Base-by-base conservation (phyloP, 345 rosid genomes). In the Moricandia arvensis region DNA sequence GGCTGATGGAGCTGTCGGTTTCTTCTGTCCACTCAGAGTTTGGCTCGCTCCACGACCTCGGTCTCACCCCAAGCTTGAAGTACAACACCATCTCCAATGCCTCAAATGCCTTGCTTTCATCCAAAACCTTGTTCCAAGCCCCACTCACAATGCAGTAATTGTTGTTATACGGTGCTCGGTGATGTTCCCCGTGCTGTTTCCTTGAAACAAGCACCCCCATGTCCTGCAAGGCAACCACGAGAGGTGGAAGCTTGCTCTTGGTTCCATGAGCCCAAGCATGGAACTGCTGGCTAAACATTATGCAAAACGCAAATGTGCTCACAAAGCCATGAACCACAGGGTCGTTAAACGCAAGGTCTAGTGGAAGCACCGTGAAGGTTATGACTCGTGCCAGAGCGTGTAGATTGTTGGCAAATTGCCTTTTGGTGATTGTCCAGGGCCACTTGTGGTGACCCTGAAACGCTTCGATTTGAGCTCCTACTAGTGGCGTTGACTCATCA, bases 261-360 rank as follows among this genome's bases (percentile, higher is more conserved):
- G 93, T 91, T 71, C 95, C 80, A 26, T 91, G 97, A 60, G 97
- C 96, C 98, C 97, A 94, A n/a, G 93, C 87, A 79, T 94, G 98
- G 35, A 90, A 90, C 68, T 89, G 96, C 77, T 90, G 98, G 89
- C 98, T 90, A 33, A 91, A 87, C 96, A 90, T 87, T 45, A 91
- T 85, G 85, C 91, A 91, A 15, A 91, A 89, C 0, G 96, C 74
- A 79, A 75, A 87, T 2, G 81, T 10, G 63, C 84, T 68, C n/a
- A 82, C 92, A 65, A 94, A 90, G 3, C 87, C 85, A 45, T 82
- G 90, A 12, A 82, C 8, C 8, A 66, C 77, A 7, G 93, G 83
- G 77, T 87, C 87, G 21, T 76, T 55, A 62, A 87, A 76, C 0
- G 82, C 60, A 49, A 91, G 63, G 75, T 86, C 87, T 17, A 89